Base-by-base conservation (phyloP, 2,329 filamentous ascomycete species). In the Coniella lustricola region DNA sequence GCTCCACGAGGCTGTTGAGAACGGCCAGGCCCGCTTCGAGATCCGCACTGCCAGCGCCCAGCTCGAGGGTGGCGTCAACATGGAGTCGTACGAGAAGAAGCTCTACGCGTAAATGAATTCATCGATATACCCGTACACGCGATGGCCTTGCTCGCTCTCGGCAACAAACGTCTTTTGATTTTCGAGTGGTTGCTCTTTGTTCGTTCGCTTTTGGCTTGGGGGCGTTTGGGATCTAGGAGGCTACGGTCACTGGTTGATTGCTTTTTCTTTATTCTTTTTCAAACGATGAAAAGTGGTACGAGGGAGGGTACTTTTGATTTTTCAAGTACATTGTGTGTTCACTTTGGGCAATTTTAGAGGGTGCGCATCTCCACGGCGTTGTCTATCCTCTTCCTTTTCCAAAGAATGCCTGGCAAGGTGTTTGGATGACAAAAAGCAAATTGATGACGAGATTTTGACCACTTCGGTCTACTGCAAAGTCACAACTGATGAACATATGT, bases 21-120 rank as follows among this genome's bases (percentile, higher is more conserved):
- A 81, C 29, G 89, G 90, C 53, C 80, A 73, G 43, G 83, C 96
- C 48, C 82, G 93, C 62, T 98, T 98, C 65, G 93, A 98, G 76
- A 77, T 97, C 62, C 80, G 93, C 60, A 97, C 90, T 53, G 86
- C 90, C 52, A 95, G 90, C 68, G 93, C 93, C 44, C 90, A 95
- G 79, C 79, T 94, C 51, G 93, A 98, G 76, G 93, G 93, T 56
- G 93, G 91, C 65, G 90, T 98, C 54, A 94, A 97, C 73, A 90
- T 98, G 78, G 90, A 97, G 75, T 91, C 88, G 66, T 97, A 95
- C 67, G 93, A 97, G 77, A 98, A 98, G 86, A 98, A 97, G 81
- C 85, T 98, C 58, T 98, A 95, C 72, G 89, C 90, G 61, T 96
- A 82, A 59, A 33, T n/a, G n/a, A n/a, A n/a, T n/a, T n/a, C n/a